These are phyloP conservation scores for Sclerotinia glacialis DNA, from an alignment of 2,329 filamentous ascomycete species.

Conservation along the genomic window DNA sequence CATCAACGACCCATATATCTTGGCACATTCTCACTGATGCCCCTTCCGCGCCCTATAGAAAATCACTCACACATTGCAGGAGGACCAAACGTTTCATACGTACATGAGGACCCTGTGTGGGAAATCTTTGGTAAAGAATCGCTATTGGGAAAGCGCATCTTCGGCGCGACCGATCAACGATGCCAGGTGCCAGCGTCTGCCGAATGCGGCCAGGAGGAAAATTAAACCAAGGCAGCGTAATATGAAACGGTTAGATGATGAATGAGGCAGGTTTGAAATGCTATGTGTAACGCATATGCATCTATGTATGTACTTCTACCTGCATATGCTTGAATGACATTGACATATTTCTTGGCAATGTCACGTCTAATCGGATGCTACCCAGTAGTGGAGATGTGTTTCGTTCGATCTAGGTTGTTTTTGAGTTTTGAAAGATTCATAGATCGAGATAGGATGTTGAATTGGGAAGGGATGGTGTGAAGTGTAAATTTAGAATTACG, in stretches of 20 bases:
- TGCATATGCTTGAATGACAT: constrained; percentile 11
- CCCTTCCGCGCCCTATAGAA: background rate
- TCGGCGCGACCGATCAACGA: constrained; percentile 3
- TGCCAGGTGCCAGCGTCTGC: background rate
- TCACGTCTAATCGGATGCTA: constrained; percentile 7
- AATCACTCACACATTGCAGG: background rate
- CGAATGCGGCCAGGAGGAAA: background rate
- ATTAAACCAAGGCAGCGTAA: background rate
- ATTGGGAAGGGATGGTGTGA: background rate
- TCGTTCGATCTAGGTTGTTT: background rate
- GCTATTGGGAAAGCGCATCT: background rate
- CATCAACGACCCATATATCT: background rate
- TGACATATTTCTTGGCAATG: constrained; percentile 5
- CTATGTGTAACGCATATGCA: constrained; percentile 5
- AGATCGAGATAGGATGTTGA: too few relatives aligned
- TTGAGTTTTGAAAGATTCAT: background rate
- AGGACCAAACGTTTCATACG: background rate
- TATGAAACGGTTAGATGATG: constrained; percentile 6
- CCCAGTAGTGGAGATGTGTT: background rate
- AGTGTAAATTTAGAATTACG: background rate
- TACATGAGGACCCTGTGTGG: background rate
- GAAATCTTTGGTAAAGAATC: constrained; percentile 14
- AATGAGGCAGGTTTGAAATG: constrained; percentile 2
- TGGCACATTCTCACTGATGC: background rate
- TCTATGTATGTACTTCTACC: constrained; percentile 2